Conservation (phyloP, 371 early-diverging fungal genomes). For the Vairimorpha ceranae region DNA sequence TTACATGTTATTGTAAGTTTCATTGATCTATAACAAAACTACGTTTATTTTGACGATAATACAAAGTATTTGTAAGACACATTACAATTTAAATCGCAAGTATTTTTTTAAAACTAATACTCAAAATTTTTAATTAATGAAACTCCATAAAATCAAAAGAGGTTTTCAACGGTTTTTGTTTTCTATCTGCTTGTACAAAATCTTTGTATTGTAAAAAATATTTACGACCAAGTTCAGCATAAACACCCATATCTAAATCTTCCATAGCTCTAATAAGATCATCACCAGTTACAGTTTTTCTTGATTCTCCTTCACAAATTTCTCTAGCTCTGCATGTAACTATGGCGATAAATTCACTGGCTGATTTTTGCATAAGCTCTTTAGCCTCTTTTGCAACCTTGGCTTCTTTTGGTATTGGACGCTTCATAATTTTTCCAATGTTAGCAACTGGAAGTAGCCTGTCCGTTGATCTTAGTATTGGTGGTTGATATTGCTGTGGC, state of each 20-base stretch:
- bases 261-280: slow-evolving; percentile 97
- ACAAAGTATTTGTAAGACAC: too few relatives aligned
- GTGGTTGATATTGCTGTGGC: slow-evolving; percentile 2
- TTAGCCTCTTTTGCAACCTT: slow-evolving; percentile 98
- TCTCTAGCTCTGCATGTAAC: slow-evolving; percentile 78
- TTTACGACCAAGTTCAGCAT: slow-evolving; percentile 80
- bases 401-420: slow-evolving; percentile 85
- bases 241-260: slow-evolving; percentile 90
- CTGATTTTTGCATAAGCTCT: slow-evolving; percentile 92
- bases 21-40: too few relatives aligned
- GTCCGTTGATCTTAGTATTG: slow-evolving; percentile 65
- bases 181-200: slow-evolving; percentile 19
- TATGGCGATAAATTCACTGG: slow-evolving; percentile 95
- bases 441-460: slow-evolving; percentile 85
- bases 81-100: too few relatives aligned
- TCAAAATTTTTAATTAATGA: background rate
- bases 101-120: too few relatives aligned
- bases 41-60: too few relatives aligned
- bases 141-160: background rate
- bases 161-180: background rate
- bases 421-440: slow-evolving; percentile 96
- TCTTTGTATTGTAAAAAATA: slow-evolving; percentile 82
- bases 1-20: too few relatives aligned
- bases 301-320: slow-evolving; percentile 69
- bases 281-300: slow-evolving; percentile 97